Evolutionary conservation across 1,284 basidiomycete genomes (phyloP).

Genomic region (Fomes fomentarius): DNA sequence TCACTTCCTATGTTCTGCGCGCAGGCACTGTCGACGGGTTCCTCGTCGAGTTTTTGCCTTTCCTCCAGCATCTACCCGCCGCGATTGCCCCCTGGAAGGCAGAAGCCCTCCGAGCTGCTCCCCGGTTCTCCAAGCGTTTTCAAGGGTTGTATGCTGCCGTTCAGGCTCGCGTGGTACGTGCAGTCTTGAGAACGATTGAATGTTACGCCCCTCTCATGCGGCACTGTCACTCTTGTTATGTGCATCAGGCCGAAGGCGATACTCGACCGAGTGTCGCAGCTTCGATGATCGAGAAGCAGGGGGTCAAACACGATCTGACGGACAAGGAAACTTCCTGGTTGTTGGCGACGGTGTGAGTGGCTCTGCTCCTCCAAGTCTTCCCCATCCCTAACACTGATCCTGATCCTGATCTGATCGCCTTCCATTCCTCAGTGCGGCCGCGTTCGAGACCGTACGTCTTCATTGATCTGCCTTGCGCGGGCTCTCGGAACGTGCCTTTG

Average conservation of each 20-base stretch:
- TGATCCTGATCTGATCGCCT: no score
- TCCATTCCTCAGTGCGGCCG: background rate
- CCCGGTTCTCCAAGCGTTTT: conserved; percentile 2
- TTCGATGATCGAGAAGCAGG: conserved; percentile 4
- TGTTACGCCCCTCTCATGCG: no score
- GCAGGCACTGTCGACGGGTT: conserved; percentile 8
- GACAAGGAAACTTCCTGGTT: conserved; percentile 8
- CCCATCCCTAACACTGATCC: no score
- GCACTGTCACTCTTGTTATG: no score
- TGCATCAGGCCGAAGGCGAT: background rate
- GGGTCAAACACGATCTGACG: conserved; percentile 1
- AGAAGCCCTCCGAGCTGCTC: background rate
- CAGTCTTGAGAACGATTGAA: no score
- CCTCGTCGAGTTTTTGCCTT: conserved; percentile 2
- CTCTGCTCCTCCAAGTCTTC: background rate
- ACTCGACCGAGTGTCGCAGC: background rate
- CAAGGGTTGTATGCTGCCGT: background rate
- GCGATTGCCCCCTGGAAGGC: conserved; percentile 7
- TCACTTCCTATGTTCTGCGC: background rate
- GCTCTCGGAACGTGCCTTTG: background rate
- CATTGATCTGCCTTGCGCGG: no score
- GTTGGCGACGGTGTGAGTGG: conserved; percentile 1
- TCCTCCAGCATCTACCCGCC: background rate
- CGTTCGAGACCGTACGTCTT: conserved; percentile 2
- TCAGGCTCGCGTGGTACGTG: background rate